Evolutionary conservation across 2,329 filamentous ascomycete genomes (phyloP).

Genomic region (Fusarium sp.): DNA sequence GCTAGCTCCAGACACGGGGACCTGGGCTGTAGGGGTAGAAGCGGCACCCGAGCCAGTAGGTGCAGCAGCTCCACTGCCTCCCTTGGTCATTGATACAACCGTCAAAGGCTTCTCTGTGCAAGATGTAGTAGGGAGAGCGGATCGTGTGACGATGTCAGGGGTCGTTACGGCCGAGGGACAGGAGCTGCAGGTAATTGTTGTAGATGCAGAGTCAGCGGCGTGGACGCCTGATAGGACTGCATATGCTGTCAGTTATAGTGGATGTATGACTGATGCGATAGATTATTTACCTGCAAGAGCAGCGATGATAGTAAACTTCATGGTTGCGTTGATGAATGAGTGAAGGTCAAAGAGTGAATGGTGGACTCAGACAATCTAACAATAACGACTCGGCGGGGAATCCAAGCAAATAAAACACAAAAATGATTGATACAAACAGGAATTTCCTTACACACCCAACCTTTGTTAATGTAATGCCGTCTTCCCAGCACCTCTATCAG

Average conservation of each 20-base stretch:
- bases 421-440: background rate
- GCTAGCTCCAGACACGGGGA: slow-evolving; percentile 16
- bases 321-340: slow-evolving; percentile 13
- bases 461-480: background rate
- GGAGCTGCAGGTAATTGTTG: slow-evolving; percentile 23
- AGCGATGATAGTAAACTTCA: slow-evolving; percentile 25
- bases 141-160: slow-evolving; percentile 29
- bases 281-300: slow-evolving; percentile 17
- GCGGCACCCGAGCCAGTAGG: slow-evolving; percentile 17
- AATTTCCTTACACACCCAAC: background rate
- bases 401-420: background rate
- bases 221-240: slow-evolving; percentile 24
- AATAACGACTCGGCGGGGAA: background rate
- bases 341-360: slow-evolving; percentile 13
- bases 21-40: slow-evolving; percentile 10
- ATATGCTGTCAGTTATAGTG: background rate
- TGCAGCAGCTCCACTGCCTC: slow-evolving; percentile 6
- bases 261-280: background rate
- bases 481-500: background rate
- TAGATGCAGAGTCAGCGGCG: slow-evolving; percentile 27
- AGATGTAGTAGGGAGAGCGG: slow-evolving; percentile 17
- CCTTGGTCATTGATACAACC: slow-evolving; percentile 5
- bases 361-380: background rate
- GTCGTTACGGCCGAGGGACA: slow-evolving; percentile 15
- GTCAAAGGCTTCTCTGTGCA: slow-evolving; percentile 22